Conservation (phyloP, 805 yeast genomes). For the Scheffersomyces stipitis region DNA sequence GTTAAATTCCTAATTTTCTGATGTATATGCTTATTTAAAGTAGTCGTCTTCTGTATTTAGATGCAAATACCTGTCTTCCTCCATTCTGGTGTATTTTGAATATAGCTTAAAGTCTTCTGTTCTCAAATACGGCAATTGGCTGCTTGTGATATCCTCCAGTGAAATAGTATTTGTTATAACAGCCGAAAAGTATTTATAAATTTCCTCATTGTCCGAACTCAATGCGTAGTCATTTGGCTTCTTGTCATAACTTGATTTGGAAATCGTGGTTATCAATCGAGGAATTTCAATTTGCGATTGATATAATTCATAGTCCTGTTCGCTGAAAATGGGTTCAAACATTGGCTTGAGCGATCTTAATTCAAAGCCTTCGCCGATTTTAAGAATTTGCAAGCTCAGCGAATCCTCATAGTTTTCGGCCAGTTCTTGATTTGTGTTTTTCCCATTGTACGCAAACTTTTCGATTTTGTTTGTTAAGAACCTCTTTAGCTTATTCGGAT, state of each 20-base stretch:
- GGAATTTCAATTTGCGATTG: background rate
- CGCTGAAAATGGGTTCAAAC: no score
- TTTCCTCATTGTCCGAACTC: constrained; percentile 10
- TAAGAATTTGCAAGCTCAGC: background rate
- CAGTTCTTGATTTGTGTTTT: background rate
- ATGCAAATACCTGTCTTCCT: constrained; percentile 17
- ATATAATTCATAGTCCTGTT: constrained; percentile 1
- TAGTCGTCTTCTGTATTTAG: constrained; percentile 30
- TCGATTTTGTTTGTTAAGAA: constrained; percentile 24
- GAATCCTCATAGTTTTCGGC: background rate
- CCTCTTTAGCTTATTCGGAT: constrained; percentile 19
- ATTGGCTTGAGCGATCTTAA: no score
- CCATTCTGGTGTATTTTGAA: constrained; percentile 23
- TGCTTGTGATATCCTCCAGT: background rate
- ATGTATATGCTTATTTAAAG: no score
- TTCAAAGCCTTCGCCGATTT: background rate
- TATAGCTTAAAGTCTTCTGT: constrained; percentile 20
- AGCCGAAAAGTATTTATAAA: constrained; percentile 13
- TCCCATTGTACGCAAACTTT: constrained; percentile 17
- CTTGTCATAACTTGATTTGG: background rate
- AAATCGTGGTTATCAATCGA: background rate
- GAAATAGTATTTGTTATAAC: constrained; percentile 3
- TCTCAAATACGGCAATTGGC: constrained; percentile 4
- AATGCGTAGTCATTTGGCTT: background rate
- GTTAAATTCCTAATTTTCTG: no score